phyloP scores from a whole-genome alignment of 83 land plant genomes.

The Larix sibirica region DNA sequence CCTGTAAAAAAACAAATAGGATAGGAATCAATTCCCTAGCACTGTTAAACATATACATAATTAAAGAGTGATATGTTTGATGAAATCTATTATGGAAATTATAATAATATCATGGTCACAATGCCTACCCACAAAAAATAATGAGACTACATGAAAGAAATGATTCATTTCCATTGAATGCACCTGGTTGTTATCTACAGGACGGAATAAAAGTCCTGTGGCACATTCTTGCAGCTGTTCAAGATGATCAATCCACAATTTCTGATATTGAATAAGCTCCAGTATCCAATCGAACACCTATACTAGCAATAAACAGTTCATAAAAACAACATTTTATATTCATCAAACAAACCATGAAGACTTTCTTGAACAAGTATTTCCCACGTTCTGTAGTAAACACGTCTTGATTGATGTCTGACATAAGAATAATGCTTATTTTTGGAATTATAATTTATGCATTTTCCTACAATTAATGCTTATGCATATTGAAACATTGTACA shows the following conservation, averaged over 20 bases:
- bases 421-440: background rate
- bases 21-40: too few relatives aligned
- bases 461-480: background rate
- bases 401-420: background rate
- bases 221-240: conserved; percentile 20
- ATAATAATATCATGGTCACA: background rate
- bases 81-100: background rate
- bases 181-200: conserved; percentile 11
- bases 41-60: too few relatives aligned
- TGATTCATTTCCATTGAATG: background rate
- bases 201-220: too few relatives aligned
- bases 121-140: background rate
- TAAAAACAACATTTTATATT: background rate
- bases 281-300: too few relatives aligned
- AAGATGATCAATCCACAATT: conserved; percentile 16
- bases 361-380: background rate
- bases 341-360: background rate
- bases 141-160: background rate
- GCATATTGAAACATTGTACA: too few relatives aligned
- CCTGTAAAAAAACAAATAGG: too few relatives aligned
- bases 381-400: background rate
- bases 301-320: background rate
- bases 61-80: background rate
- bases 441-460: background rate
- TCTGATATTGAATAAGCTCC: conserved; percentile 15